Conservation (phyloP, 2,329 filamentous ascomycete species). For the Paecilomyces niveus region DNA sequence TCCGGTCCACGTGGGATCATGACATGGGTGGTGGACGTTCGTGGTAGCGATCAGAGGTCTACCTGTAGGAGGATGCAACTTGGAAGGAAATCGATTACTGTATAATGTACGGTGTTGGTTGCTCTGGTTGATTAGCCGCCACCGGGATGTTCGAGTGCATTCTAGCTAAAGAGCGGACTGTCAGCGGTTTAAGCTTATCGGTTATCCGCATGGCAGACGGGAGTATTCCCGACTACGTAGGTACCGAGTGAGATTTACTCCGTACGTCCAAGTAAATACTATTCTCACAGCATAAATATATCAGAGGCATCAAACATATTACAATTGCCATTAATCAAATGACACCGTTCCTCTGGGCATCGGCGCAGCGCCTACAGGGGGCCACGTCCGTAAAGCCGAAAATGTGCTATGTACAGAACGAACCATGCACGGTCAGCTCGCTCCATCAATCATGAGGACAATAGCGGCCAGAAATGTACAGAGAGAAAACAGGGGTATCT, state of each 20-base stretch:
- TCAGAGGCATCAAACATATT: not conserved
- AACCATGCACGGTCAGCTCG: not conserved
- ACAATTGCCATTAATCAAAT: not conserved
- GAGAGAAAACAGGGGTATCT: conserved; percentile 24
- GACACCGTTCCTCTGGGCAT: not conserved
- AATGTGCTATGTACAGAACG: not conserved
- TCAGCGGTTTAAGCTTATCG: not conserved
- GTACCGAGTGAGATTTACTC: not conserved
- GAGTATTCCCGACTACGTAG: not conserved
- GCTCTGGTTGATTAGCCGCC: too few relatives aligned
- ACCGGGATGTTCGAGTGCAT: too few relatives aligned
- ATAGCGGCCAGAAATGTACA: conserved; percentile 2
- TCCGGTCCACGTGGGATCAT: too few relatives aligned
- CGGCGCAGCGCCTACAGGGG: not conserved
- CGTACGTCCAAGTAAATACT: not conserved
- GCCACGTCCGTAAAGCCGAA: not conserved
- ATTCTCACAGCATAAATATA: not conserved
- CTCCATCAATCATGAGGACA: not conserved
- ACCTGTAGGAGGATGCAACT: too few relatives aligned
- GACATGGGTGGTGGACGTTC: too few relatives aligned
- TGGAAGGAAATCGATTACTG: too few relatives aligned
- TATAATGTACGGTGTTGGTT: too few relatives aligned
- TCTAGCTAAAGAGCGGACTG: not conserved
- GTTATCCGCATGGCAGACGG: not conserved
- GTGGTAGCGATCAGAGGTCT: too few relatives aligned